Evolutionary conservation across 495 filamentous ascomycete species (phyloP).

Genomic region (Penicillium argentinense): DNA sequence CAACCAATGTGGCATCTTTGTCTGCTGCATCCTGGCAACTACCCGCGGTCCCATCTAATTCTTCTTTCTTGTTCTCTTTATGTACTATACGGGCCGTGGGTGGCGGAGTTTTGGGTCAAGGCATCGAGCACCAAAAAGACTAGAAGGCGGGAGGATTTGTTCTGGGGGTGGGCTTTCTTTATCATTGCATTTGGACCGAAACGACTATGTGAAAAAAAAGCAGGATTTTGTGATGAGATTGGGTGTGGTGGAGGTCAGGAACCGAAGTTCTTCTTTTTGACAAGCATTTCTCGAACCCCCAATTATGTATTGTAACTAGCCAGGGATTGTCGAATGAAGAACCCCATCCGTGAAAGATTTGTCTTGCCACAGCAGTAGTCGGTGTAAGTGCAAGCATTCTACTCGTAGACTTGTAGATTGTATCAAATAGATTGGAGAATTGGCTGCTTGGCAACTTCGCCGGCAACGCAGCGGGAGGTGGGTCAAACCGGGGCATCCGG

Average conservation of each 20-base stretch:
- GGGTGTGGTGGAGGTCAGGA: background rate
- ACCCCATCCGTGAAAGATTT: constrained; percentile 23
- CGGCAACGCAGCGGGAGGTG: too few species aligned
- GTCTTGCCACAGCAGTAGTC: too few species aligned
- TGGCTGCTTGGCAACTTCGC: too few species aligned
- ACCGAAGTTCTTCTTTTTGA: constrained; percentile 23
- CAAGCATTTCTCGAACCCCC: constrained; percentile 14
- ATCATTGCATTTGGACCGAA: constrained; percentile 22
- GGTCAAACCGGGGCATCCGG: too few species aligned
- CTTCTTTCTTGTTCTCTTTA: constrained; percentile 16
- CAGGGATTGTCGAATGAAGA: constrained; percentile 21
- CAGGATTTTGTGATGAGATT: constrained; percentile 6
- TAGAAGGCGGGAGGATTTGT: constrained; percentile 26
- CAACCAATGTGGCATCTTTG: constrained; percentile 1
- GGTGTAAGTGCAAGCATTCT: too few species aligned
- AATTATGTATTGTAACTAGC: constrained; percentile 27
- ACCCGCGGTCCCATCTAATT: constrained; percentile 12
- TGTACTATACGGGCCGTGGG: constrained; percentile 29
- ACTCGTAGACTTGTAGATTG: too few species aligned
- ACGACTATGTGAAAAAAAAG: constrained; percentile 8
- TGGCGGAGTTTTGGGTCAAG: constrained; percentile 14
- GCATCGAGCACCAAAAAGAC: constrained; percentile 28
- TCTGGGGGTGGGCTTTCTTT: constrained; percentile 7
- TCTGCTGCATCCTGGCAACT: background rate
- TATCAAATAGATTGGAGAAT: too few species aligned